phyloP scores from a whole-genome alignment of 2,329 filamentous ascomycete genomes.

The Dryadomyces quercus-mongolicae region DNA sequence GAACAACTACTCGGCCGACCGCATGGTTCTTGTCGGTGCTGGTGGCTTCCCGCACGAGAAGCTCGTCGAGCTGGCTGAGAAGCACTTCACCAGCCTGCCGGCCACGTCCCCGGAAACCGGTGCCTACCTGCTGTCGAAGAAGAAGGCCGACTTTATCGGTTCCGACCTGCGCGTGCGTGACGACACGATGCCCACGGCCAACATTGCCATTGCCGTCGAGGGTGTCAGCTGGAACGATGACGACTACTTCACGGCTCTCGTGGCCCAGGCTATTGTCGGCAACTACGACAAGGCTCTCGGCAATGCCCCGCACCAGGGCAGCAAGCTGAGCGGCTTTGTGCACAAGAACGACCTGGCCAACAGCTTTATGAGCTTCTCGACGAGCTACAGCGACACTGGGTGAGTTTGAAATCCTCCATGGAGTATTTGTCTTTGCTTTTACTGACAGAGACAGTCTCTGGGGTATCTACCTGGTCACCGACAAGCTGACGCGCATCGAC shows the following conservation, averaged over 20 bases:
- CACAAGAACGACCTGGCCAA: constrained; percentile 94
- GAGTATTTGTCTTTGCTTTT: too few species aligned
- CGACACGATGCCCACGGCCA: constrained; percentile 88
- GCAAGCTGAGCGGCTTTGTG: constrained; percentile 92
- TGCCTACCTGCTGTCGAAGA: constrained; percentile 67
- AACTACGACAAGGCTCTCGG: constrained; percentile 99
- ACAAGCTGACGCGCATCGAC: constrained; percentile 77
- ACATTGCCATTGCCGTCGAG: constrained; percentile 97
- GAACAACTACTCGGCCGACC: constrained; percentile 98
- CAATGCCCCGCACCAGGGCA: constrained; percentile 91
- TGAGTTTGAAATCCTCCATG: too few species aligned
- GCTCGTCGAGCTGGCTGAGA: constrained; percentile 90
- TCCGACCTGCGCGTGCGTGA: constrained; percentile 93
- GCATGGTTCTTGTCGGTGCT: constrained; percentile 95
- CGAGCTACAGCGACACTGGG: constrained; percentile 98
- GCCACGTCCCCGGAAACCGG: constrained; percentile 61
- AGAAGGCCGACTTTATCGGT: constrained; percentile 87
- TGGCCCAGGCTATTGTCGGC: constrained; percentile 95
- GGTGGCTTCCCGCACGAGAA: constrained; percentile 89
- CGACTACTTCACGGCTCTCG: constrained; percentile 96
- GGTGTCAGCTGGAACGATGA: constrained; percentile 99
- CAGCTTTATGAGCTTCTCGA: constrained; percentile 99
- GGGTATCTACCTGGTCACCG: constrained; percentile 97
- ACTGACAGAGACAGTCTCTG: constrained; percentile 56
- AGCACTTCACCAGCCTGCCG: constrained; percentile 79